phyloP scores from a whole-genome alignment of 2,329 filamentous ascomycete genomes.

The Fusarium sp. region DNA sequence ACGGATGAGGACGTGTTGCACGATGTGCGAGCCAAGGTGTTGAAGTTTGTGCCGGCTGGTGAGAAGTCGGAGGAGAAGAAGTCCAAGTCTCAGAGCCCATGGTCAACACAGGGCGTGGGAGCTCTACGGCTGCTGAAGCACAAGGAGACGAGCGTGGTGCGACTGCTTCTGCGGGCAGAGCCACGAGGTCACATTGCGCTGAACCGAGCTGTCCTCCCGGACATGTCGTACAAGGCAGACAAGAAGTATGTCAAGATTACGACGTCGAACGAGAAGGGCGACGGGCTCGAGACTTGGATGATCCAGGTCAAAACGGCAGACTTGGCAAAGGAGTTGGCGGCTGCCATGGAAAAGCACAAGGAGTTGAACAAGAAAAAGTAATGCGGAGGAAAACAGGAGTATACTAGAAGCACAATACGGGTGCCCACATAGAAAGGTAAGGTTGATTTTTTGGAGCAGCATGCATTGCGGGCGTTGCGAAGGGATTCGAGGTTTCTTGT shows the following conservation, averaged over 20 bases:
- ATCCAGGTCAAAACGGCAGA: conserved; percentile 73
- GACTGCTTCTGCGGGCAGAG: conserved; percentile 76
- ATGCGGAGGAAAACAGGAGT: conserved; percentile 39
- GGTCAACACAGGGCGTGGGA: conserved; percentile 75
- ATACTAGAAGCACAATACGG: conserved; percentile 37
- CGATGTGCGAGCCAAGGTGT: conserved; percentile 74
- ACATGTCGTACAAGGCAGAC: conserved; percentile 67
- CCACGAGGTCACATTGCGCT: conserved; percentile 76
- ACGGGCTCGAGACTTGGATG: conserved; percentile 72
- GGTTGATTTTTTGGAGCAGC: conserved; percentile 32
- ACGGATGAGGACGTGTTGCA: conserved; percentile 74
- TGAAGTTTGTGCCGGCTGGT: conserved; percentile 63
- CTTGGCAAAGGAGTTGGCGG: conserved; percentile 62
- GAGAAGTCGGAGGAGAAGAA: conserved; percentile 57
- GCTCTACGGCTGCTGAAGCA: conserved; percentile 76
- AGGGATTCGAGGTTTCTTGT: conserved; percentile 35
- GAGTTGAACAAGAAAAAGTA: conserved; percentile 62
- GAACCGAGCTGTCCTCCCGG: conserved; percentile 70
- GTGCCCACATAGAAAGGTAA: conserved; percentile 44
- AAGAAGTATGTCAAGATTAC: conserved; percentile 68
- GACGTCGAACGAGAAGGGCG: conserved; percentile 64
- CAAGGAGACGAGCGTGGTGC: conserved; percentile 70
- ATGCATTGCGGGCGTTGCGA: conserved; percentile 42
- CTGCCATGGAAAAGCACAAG: conserved; percentile 62
- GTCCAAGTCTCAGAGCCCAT: conserved; percentile 63